phyloP scores from a whole-genome alignment of 495 filamentous ascomycete genomes.

The Tuber microsphaerosporum region DNA sequence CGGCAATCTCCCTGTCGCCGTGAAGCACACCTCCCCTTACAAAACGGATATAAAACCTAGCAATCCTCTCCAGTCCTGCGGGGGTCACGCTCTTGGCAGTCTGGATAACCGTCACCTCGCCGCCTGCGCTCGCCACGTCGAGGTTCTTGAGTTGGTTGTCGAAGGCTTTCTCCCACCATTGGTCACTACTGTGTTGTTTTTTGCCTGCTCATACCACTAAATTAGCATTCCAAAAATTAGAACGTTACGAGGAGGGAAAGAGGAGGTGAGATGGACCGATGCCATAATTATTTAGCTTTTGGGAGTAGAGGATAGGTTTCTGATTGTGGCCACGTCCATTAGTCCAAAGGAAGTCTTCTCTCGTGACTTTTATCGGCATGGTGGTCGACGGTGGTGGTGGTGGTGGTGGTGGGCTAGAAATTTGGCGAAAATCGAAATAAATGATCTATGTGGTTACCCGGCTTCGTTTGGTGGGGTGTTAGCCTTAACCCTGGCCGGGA shows the following conservation, averaged over 20 bases:
- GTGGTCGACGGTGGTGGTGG: background rate
- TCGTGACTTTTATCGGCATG: slow-evolving; percentile 39
- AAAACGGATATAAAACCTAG: slow-evolving; percentile 35
- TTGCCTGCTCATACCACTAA: slow-evolving; percentile 22
- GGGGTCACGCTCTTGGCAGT: slow-evolving; percentile 27
- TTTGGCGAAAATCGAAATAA: background rate
- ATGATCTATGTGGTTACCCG: background rate
- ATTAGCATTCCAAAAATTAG: slow-evolving; percentile 5
- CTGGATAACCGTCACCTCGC: slow-evolving; percentile 37
- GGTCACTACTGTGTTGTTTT: slow-evolving; percentile 37
- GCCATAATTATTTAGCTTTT: slow-evolving; percentile 36
- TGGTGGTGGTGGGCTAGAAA: background rate
- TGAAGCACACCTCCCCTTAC: slow-evolving; percentile 34
- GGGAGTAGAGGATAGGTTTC: slow-evolving; percentile 40
- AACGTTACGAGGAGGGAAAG: background rate
- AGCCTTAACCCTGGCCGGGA: background rate
- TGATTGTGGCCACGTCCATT: slow-evolving; percentile 40
- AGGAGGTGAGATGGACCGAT: slow-evolving; percentile 19
- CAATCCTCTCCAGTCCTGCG: slow-evolving; percentile 31
- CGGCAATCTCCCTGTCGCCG: slow-evolving; percentile 26
- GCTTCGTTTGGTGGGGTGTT: background rate
- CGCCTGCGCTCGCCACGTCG: slow-evolving; percentile 25
- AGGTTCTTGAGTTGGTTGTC: slow-evolving; percentile 41
- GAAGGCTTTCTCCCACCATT: slow-evolving; percentile 41
- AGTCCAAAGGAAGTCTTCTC: slow-evolving; percentile 38